Evolutionary conservation across 176 grass and related monocot species (phyloP), one percentile per base, ranked within the genome.

Genomic region (Hsuehochloa calcarea): DNA sequence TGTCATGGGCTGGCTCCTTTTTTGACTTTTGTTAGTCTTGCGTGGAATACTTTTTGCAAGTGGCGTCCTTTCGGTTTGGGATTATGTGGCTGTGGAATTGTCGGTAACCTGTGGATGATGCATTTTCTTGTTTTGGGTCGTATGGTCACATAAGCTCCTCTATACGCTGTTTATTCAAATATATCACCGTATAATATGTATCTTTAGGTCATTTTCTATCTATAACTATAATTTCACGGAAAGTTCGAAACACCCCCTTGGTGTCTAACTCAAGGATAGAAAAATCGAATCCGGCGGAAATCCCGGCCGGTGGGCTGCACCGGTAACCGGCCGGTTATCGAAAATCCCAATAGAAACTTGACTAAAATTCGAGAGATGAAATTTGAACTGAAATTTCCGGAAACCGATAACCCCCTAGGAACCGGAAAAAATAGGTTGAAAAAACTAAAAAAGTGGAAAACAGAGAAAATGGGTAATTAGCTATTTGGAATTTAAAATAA

Each of bases 21-120:
- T 61, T 52, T 74, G 74, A 79, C 81, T 73, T 72, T 79, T 73
- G 65, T 17, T 26, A 34, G 47, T 65, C 69, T 80, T 47, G 46
- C 7, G 49, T 73, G 46, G 75, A 84, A 84, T 59, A 38, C 58
- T 67, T 80, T 79, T 67, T 34, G 38, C 81, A 20, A 47, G 56
- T 79, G 46, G 74, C 27, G 2, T 47, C 38, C 75, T 59, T 73
- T 79, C 6, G 22, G 27, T 84, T 80, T 80, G 75, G 34, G 40
- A n/a, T 56, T 71, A 64, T 73, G 26, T 79, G 46, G 45, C 15
- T 46, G 8, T 70, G 64, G 56, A 65, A 73, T 83, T 67, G 38
- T 82, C 27, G 5, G 23, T 23, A 85, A 26, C 6, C 16, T 12
- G n/a, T 41, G 10, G 25, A 20, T 38, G 6, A 35, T 86, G 9